Base-by-base conservation (phyloP, 164 flowering plant species). In the Kingdonia uniflora region DNA sequence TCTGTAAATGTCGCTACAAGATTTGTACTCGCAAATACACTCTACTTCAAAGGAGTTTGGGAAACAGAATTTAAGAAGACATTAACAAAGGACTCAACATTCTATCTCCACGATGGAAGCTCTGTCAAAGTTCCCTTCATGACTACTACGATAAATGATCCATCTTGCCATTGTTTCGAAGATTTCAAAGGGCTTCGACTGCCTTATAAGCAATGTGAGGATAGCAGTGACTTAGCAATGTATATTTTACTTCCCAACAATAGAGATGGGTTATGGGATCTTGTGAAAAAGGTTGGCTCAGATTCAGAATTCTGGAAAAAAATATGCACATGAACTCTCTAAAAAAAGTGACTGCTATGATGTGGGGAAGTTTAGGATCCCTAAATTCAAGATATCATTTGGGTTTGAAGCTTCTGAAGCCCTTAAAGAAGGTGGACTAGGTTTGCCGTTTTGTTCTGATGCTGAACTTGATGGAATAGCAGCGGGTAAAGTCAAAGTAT, bases 201-300 rank as follows among this genome's bases (percentile, higher is more conserved):
- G 25, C 53, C 46, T 42, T 65, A 68, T 61, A 24, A 57, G 24
- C 49, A 37, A 1, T 19, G 52, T 7, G 44, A 39, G 23, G 14
- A 29, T 8, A 29, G 11, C 33, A 17, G 14, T 45, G 11, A 44
- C 11, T 44, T 44, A 2, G 19, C 71, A 49, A 70, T 70, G 70
- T 59, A 52, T 14, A 26, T 71, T 42, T 52, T 68, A 10, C 72
- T 68, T 14, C 74, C n/a, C 74, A 3, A 63, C 19, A 11, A 39
- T 22, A 42, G 7, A 11, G 58, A 68, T 52, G 75, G 75, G n/a
- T 40, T 65, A 12, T 49, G 5, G 1, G 22, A 42, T 41, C 39
- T 67, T 14, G 19, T 67, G 6, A 21, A 57, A 12, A 46, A 48
- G 14, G 16, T 57, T 14, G 19, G 44, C 20, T 52, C 63, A 11